Conservation (phyloP, 1,284 basidiomycete genomes). For the Leccinum holopus region DNA sequence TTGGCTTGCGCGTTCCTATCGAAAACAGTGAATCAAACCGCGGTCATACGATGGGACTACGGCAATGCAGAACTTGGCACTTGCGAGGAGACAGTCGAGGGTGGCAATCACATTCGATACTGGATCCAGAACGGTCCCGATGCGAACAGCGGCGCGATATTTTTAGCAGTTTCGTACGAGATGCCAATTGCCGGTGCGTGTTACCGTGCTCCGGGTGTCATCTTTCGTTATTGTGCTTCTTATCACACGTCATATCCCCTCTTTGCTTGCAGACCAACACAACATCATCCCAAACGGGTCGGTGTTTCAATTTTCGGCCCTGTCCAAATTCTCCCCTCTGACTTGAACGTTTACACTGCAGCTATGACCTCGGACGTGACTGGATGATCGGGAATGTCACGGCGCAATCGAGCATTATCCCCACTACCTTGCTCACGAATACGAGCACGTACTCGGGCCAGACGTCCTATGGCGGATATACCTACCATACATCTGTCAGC, state of each 20-base stretch:
- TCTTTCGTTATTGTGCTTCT: neutral
- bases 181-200: slow-evolving; percentile 54
- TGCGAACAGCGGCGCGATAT: slow-evolving; percentile 74
- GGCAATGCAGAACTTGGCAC: slow-evolving; percentile 74
- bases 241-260: neutral
- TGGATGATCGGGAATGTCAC: slow-evolving; percentile 83
- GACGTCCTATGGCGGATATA: slow-evolving; percentile 59
- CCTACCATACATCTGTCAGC: slow-evolving; percentile 65
- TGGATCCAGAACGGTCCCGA: slow-evolving; percentile 76
- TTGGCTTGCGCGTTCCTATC: neutral
- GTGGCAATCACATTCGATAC: slow-evolving; percentile 90
- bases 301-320: slow-evolving; percentile 13
- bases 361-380: slow-evolving; percentile 70
- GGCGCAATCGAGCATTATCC: slow-evolving; percentile 46
- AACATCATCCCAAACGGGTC: slow-evolving; percentile 59
- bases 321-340: neutral
- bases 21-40: slow-evolving; percentile 69
- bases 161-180: slow-evolving; percentile 82
- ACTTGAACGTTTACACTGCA: slow-evolving; percentile 15
- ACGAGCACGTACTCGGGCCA: slow-evolving; percentile 55
- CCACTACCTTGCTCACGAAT: slow-evolving; percentile 52
- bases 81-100: slow-evolving; percentile 82
- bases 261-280: slow-evolving; percentile 41
- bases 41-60: slow-evolving; percentile 80
- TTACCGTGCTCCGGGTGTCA: neutral